Base-by-base conservation (phyloP, 139 green algal species). In the Chlorella sp. region DNA sequence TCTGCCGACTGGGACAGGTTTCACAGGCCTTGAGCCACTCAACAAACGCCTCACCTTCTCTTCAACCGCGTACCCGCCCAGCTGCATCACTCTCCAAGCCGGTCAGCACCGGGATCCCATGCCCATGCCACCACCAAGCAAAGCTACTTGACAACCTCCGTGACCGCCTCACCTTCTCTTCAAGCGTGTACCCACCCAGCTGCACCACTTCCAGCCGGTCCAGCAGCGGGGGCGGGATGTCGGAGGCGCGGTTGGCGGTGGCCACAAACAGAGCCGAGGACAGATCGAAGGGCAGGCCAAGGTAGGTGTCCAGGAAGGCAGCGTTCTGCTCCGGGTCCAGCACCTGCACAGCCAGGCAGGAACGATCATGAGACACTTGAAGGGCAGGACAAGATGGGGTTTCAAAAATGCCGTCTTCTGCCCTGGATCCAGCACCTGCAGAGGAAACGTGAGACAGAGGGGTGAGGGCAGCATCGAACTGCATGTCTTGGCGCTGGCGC, bases 251-350 rank as follows among this genome's bases (percentile, higher is more conserved):
- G 67, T 91, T 91, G 74, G 88, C 88, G 36, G 88, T 91, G 30
- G 84, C 80, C 38, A 91, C 73, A 80, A 91, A 91, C 26, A 90
- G 62, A 95, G 98, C 54, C 24, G 72, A 58, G 78, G 90, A 96
- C 3, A 99, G 92, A 85, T 99, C 97, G 30, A 99, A 80, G 62
- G 81, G 77, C 38, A 99, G 92, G 87, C 98, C 96, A 69, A 99
- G 87, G 89, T 99, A 99, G 87, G 98, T 94, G 93, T 99, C 97
- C 64, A 98, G 56, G 86, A 99, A 99, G n/a, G 85, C 86, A 14
- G 76, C 68, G 87, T 99, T 99, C 91, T 99, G 97, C 91, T 99
- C 97, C 8, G 97, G 97, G 90, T 99, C 97, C 51, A 99, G 89
- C 80, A 99, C 88, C 77, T 83, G 77, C 3, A 41, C 30, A 30